Evolutionary conservation across 2,329 filamentous ascomycete species (phyloP).

Genomic region (Alternaria gansuensis): DNA sequence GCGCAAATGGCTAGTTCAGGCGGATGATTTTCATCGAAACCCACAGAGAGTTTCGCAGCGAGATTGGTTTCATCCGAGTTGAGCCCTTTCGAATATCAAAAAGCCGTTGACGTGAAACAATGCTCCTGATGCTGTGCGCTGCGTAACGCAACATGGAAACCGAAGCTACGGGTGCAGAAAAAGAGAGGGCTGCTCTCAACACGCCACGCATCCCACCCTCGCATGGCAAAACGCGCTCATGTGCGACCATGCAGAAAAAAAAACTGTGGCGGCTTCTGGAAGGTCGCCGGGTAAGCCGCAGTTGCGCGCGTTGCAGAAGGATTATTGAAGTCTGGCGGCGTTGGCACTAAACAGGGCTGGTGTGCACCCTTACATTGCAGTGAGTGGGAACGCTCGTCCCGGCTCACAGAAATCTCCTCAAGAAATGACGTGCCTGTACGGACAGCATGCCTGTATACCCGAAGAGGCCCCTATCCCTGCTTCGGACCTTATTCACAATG

Average conservation of each 20-base stretch:
- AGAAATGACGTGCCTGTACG: conserved; percentile 41
- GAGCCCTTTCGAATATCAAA: conserved; percentile 33
- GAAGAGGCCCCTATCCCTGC: conserved; percentile 25
- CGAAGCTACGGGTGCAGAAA: conserved; percentile 2
- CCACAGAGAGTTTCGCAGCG: conserved; percentile 25
- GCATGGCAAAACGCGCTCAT: conserved; percentile 22
- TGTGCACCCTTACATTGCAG: conserved; percentile 18
- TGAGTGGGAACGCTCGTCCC: conserved; percentile 29
- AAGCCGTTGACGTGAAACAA: conserved; percentile 34
- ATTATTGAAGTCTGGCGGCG: conserved; percentile 30
- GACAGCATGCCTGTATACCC: conserved; percentile 25
- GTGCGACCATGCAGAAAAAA: conserved; percentile 27
- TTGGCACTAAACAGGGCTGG: conserved; percentile 32
- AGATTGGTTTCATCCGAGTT: conserved; percentile 29
- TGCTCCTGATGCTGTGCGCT: conserved; percentile 21
- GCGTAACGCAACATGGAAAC: conserved; percentile 21
- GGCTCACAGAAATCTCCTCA: conserved; percentile 39
- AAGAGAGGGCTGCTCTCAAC: conserved; percentile 5
- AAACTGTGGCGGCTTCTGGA: conserved; percentile 45
- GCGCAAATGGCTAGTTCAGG: conserved; percentile 26
- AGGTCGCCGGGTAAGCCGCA: conserved; percentile 32
- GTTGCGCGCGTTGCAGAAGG: conserved; percentile 22
- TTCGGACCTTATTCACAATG: conserved; percentile 21
- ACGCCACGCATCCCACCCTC: conserved; percentile 6
- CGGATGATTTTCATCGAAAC: conserved; percentile 34